These are phyloP conservation scores for Mollisia scopiformis DNA, from an alignment of 2,329 filamentous ascomycete genomes.

Conservation along the genomic window DNA sequence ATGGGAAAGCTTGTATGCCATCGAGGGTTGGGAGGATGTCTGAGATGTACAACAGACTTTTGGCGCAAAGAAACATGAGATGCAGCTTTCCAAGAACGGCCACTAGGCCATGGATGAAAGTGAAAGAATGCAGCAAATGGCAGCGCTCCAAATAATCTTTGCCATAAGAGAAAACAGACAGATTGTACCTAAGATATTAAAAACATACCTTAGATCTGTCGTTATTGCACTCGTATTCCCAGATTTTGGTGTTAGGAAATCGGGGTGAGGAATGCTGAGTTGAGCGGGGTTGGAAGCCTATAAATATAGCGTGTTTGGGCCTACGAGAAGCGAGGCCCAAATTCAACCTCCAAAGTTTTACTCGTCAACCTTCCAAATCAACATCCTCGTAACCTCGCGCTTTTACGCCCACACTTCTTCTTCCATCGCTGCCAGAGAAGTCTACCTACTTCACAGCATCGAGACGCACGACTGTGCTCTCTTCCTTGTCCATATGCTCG, in stretches of 20 bases:
- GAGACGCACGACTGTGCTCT: neutral
- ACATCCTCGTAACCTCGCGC: neutral
- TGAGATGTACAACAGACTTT: too few species aligned
- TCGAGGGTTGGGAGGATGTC: neutral
- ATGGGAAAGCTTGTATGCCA: neutral
- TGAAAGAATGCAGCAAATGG: too few species aligned
- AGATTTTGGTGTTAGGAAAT: too few species aligned
- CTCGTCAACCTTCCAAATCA: neutral
- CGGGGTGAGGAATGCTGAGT: neutral
- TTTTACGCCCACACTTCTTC: neutral
- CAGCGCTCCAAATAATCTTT: too few species aligned
- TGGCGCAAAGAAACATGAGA: too few species aligned
- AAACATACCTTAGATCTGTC: too few species aligned
- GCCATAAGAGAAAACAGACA: too few species aligned
- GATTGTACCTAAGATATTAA: too few species aligned
- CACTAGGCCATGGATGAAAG: too few species aligned
- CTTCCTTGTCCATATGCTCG: neutral
- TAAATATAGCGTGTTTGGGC: neutral
- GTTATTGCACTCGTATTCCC: too few species aligned
- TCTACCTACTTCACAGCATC: neutral
- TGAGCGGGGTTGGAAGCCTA: neutral
- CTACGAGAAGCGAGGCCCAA: too few species aligned
- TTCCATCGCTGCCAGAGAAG: neutral
- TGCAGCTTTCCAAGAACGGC: too few species aligned
- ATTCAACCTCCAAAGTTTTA: neutral